phyloP scores from a whole-genome alignment of 2,329 filamentous ascomycete species.

The Penicillium sp. region DNA sequence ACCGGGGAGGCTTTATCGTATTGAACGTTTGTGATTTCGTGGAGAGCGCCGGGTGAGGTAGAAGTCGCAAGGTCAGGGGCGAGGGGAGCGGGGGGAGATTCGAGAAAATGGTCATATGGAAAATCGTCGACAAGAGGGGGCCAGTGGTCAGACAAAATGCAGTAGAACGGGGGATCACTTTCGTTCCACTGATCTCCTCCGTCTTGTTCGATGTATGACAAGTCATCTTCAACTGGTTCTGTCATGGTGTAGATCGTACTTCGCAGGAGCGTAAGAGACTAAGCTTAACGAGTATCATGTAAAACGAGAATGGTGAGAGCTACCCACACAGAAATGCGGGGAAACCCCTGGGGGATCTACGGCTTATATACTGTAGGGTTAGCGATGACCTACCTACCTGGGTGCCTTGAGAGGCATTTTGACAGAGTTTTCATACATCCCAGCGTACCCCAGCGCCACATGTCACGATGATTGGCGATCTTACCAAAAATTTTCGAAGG shows the following conservation, averaged over 20 bases:
- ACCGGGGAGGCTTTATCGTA: neutral
- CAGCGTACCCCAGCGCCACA: neutral
- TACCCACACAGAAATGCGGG: neutral
- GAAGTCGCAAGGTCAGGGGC: neutral
- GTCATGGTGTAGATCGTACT: neutral
- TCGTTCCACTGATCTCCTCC: neutral
- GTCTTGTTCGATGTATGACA: neutral
- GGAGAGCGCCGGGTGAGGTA: neutral
- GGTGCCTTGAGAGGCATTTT: neutral
- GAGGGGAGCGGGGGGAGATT: neutral
- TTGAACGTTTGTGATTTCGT: neutral
- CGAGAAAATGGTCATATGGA: neutral
- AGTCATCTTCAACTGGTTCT: neutral
- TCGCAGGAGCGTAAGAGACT: neutral
- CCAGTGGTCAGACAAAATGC: neutral
- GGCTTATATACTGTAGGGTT: neutral
- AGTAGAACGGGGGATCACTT: neutral
- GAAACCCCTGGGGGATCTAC: neutral
- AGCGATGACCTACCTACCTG: neutral
- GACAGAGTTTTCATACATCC: neutral
- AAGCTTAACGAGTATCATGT: neutral
- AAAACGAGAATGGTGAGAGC: neutral
- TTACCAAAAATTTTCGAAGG: neutral
- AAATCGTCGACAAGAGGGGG: neutral
- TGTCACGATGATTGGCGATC: neutral